Base-by-base conservation (phyloP, 257 asterid species). In the Jacaranda copaia region DNA sequence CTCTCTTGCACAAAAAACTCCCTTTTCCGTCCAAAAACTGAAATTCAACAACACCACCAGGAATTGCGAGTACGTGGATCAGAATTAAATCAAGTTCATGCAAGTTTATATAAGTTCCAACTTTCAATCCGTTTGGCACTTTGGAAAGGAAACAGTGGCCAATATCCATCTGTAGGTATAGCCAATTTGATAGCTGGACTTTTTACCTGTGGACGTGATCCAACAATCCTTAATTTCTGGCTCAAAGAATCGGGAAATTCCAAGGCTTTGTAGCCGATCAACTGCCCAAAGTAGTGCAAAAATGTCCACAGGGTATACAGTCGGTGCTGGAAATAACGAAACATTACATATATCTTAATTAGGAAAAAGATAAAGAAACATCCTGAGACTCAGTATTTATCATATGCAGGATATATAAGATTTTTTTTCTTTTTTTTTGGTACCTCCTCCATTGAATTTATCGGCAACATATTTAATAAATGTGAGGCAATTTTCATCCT, bases 391-490 rank as follows among this genome's bases (percentile, higher is more conserved):
- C 4, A n/a, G 3, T 53, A 36, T 8, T 43, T 60, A 11, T 60
- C 15, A 3, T 32, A 7, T 36, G 19, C 11, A 36, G 8, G 12
- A 4, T 5, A 42, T 42, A 58, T 19, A 57, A 72, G 6, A 49
- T 19, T 0, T 8, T 38, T 42, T 62, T 0, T n/a, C 35, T 70
- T 25, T 25, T 25, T 25, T 25, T 25, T 49, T 9, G 13, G 32
- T 75, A 85, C 90, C 90, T 84, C 90, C 90, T 1, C 90, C 88
- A 11, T 75, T 80, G 64, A 75, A 84, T 62, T 75, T 84, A 18
- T 43, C 4, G 19, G 79, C 83, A 14, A 81, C 59, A 4, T 70
- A 42, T 3, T 39, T 61, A 8, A 87, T 73, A 77, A 72, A 83
- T 61, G 18, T 39, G 35, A 87, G 63, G 66, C 88, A 79, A 52